Conservation (phyloP, 1,284 basidiomycete species). For the Vanrija sp. region DNA sequence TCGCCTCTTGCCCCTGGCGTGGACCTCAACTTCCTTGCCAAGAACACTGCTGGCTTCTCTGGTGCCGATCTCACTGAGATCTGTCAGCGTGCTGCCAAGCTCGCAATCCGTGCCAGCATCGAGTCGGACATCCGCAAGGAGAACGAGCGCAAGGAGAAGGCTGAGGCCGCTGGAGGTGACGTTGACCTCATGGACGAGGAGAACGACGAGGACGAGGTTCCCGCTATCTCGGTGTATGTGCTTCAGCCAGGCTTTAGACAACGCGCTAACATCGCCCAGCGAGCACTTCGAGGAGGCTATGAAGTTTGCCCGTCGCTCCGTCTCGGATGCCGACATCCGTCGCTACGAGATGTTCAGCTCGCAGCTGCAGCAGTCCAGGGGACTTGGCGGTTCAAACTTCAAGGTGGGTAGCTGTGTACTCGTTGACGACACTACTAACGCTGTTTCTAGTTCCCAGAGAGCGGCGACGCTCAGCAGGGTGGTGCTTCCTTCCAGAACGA, state of each 20-base stretch:
- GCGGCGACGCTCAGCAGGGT: conserved; percentile 52
- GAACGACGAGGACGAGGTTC: conserved; percentile 85
- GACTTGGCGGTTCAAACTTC: conserved; percentile 44
- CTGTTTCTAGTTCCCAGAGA: conserved; percentile 78
- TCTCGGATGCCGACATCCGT: conserved; percentile 90
- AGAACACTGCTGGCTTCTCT: conserved; percentile 95
- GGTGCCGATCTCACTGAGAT: conserved; percentile 99
- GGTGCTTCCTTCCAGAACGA: conserved; percentile 49
- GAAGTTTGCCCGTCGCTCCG: conserved; percentile 70
- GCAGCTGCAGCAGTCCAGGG: conserved; percentile 44
- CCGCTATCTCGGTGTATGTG: conserved; percentile 75
- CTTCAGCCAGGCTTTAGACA: no score
- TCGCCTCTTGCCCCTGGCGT: conserved; percentile 85
- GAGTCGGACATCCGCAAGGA: conserved; percentile 81
- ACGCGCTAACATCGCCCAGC: conserved; percentile 42
- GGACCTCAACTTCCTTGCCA: conserved; percentile 81
- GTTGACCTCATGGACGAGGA: conserved; percentile 54
- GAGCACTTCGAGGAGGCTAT: conserved; percentile 86
- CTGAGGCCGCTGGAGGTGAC: conserved; percentile 70
- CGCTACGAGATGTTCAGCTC: conserved; percentile 50
- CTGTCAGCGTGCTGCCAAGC: conserved; percentile 94
- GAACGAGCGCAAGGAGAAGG: conserved; percentile 76
- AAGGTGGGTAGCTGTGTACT: conserved; percentile 19
- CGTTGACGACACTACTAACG: conserved; percentile 26
- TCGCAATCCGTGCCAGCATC: conserved; percentile 82